Evolutionary conservation across 2,329 filamentous ascomycete species (phyloP).

Genomic region (Ceratocystis cacaofunesta): DNA sequence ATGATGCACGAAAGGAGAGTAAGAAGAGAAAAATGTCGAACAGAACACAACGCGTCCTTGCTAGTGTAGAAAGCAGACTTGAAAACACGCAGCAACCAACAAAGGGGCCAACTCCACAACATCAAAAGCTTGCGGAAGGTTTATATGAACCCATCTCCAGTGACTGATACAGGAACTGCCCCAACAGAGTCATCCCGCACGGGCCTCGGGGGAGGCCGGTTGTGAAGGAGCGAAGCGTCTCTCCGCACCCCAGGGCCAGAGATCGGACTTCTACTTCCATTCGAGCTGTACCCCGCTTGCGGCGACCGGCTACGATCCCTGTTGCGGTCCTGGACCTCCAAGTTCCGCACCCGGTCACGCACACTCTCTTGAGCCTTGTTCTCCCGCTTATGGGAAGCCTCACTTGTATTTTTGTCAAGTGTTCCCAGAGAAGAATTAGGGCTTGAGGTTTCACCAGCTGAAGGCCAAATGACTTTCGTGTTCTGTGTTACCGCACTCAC

Average conservation of each 20-base stretch:
- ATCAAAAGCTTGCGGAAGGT: not conserved
- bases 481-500: conserved; percentile 3
- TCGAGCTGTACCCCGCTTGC: not conserved
- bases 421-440: not conserved
- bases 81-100: not conserved
- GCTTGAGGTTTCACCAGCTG: not conserved
- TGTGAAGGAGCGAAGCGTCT: not conserved
- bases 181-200: conserved; percentile 4
- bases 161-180: not conserved
- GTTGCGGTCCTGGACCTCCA: conserved; percentile 9
- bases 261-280: not conserved
- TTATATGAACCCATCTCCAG: conserved; percentile 5
- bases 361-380: conserved; percentile 7
- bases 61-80: not conserved
- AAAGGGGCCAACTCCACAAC: not conserved
- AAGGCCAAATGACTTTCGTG: conserved; percentile 7
- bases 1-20: not conserved
- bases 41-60: too few species aligned
- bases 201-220: conserved; percentile 1
- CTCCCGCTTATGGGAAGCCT: not conserved
- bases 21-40: not conserved
- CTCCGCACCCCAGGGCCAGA: not conserved
- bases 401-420: not conserved
- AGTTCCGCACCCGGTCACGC: conserved; percentile 12
- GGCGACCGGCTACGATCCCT: conserved; percentile 8